These are phyloP conservation scores for Globisporangium cylindrosporum DNA, from an alignment of 352 stramenopile species.

Conservation along the genomic window DNA sequence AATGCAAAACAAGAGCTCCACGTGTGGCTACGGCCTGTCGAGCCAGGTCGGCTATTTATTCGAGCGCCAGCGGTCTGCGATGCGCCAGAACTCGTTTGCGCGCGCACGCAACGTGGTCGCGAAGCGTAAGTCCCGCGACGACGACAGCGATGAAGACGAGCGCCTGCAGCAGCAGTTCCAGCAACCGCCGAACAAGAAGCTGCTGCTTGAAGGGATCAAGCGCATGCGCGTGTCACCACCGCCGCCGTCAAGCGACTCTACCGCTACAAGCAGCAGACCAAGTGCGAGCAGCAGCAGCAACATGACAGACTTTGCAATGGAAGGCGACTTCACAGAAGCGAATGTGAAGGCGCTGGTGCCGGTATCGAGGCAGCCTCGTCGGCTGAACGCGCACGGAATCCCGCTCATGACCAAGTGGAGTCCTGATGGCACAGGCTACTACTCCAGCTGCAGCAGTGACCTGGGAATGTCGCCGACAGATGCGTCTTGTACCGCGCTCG, in stretches of 20 bases:
- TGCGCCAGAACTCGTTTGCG: conserved; percentile 52
- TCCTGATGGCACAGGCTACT: neutral
- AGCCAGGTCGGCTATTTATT: conserved; percentile 39
- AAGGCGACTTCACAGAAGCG: neutral
- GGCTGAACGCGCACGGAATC: neutral
- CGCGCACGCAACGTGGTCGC: conserved; percentile 27
- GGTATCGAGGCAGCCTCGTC: conserved; percentile 1
- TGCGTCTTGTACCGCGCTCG: conserved; percentile 42
- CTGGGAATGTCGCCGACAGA: conserved; percentile 21
- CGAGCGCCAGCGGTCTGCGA: conserved; percentile 32
- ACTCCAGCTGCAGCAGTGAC: conserved; percentile 5
- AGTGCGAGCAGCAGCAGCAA: neutral
- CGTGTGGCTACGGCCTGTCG: conserved; percentile 40
- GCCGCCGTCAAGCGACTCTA: conserved; percentile 22
- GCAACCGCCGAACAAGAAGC: conserved; percentile 20
- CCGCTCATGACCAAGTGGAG: conserved; percentile 8
- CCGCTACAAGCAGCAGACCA: conserved; percentile 15
- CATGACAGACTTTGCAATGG: conserved; percentile 37
- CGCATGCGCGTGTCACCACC: conserved; percentile 68
- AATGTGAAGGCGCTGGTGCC: conserved; percentile 4
- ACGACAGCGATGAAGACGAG: conserved; percentile 15
- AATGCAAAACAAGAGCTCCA: conserved; percentile 11
- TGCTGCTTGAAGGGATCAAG: conserved; percentile 63
- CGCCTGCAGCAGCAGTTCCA: conserved; percentile 10
- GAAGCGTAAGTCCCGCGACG: conserved; percentile 41